A percentile compares a stretch with the other conserved stretches of the same genome.
Evolutionary conservation across 2,329 filamentous ascomycete species (phyloP).

Genomic region (Penicillium sclerotigenum): DNA sequence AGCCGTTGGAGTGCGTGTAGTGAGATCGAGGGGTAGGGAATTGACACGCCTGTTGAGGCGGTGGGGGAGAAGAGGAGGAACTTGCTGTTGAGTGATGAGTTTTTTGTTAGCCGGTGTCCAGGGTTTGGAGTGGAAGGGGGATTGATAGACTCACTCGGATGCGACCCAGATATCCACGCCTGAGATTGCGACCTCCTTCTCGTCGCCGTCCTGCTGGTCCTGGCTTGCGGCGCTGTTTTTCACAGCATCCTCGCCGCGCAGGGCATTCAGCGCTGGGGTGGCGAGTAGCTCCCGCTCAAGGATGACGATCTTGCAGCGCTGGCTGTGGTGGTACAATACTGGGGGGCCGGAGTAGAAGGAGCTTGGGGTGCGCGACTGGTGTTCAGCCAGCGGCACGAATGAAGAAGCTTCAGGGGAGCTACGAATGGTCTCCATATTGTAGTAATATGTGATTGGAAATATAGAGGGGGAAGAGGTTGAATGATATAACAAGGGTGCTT

Average conservation of each 20-base stretch:
- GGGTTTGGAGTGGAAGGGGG: too few species aligned
- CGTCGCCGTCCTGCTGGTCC: constrained; percentile 13
- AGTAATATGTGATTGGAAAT: neutral
- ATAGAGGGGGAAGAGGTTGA: neutral
- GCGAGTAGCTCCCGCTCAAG: constrained; percentile 40
- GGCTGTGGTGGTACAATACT: constrained; percentile 48
- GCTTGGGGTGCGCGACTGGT: constrained; percentile 48
- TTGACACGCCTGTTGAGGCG: constrained; percentile 40
- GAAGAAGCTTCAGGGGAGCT: constrained; percentile 38
- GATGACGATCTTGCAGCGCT: constrained; percentile 45
- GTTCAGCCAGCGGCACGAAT: constrained; percentile 44
- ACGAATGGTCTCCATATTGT: constrained; percentile 44
- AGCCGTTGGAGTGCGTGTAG: constrained; percentile 49
- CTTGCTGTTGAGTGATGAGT: constrained; percentile 34
- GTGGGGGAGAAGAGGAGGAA: constrained; percentile 42
- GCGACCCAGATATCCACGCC: constrained; percentile 48
- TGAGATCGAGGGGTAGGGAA: constrained; percentile 49
- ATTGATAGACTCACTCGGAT: constrained; percentile 40
- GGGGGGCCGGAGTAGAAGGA: constrained; percentile 49
- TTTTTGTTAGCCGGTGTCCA: neutral
- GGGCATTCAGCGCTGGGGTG: constrained; percentile 33
- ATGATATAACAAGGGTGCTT: neutral
- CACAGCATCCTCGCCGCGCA: constrained; percentile 23
- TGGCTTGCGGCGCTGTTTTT: constrained; percentile 14
- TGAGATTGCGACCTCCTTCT: constrained; percentile 38